These are phyloP conservation scores for Osmanthus fragrans DNA, from an alignment of 257 asterid genomes.

Conservation along the genomic window DNA sequence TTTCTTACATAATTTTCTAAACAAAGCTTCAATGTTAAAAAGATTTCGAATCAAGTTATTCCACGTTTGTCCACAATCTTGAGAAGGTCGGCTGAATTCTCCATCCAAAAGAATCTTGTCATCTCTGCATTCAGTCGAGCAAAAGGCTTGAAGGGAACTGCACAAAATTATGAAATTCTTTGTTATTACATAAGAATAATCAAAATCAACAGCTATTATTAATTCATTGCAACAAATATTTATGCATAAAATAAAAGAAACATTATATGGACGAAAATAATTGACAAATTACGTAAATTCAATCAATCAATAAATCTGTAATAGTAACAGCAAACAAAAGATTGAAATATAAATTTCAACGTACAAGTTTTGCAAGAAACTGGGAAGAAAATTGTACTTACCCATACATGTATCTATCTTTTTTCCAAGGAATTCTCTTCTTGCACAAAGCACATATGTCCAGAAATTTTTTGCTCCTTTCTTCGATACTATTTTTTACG, in stretches of 20 bases:
- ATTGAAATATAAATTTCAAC: no score
- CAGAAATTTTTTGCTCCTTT: neutral
- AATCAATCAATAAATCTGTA: no score
- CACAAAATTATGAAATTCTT: neutral
- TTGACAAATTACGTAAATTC: no score
- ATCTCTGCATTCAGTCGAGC: neutral
- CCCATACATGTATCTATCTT: constrained; percentile 22
- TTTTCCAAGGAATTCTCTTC: neutral
- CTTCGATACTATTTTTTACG: neutral
- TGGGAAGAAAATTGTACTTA: neutral
- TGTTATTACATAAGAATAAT: no score
- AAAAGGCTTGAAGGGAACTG: neutral
- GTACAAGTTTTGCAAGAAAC: no score
- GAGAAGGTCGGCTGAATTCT: neutral
- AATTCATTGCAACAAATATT: no score
- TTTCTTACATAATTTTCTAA: neutral
- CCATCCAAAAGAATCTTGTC: neutral
- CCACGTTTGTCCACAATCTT: neutral
- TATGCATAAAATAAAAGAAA: no score
- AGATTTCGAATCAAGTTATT: neutral
- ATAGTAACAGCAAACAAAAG: no score
- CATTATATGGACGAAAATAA: no score
- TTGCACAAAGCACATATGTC: constrained; percentile 17
- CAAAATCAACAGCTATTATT: no score
- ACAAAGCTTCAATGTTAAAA: neutral